A percentile compares a stretch with the other conserved stretches of the same genome.
Conservation (phyloP, 345 rosid species). For the Moringa oleifera region DNA sequence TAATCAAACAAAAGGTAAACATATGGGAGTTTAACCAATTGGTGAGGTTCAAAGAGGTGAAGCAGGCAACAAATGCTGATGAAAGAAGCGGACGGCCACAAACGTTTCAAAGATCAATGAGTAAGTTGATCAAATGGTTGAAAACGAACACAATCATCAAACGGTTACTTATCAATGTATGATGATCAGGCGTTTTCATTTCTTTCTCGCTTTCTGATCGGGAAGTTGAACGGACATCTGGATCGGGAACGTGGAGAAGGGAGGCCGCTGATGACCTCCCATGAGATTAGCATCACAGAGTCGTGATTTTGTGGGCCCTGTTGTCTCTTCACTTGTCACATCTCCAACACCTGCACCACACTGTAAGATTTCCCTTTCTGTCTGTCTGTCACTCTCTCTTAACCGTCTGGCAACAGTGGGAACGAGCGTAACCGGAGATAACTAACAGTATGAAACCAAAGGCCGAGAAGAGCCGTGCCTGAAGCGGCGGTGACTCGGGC, state of each 20-base stretch:
- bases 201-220: neutral
- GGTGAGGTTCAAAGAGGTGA: too few species aligned
- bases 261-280: too few species aligned
- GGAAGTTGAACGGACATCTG: neutral
- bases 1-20: too few species aligned
- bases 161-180: neutral
- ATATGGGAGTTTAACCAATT: too few species aligned
- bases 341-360: neutral
- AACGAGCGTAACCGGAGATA: neutral
- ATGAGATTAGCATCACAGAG: neutral
- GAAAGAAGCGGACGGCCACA: neutral
- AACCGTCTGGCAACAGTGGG: neutral
- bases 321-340: neutral
- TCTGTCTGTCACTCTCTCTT: slow-evolving; percentile 1
- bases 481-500: slow-evolving; percentile 6
- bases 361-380: neutral
- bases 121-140: neutral
- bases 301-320: neutral
- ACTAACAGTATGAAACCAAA: slow-evolving; percentile 8
- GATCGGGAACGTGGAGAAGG: neutral
- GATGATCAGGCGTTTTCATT: too few species aligned
- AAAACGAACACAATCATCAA: neutral
- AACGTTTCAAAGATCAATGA: neutral
- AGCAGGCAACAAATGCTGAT: too few species aligned
- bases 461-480: slow-evolving; percentile 21